phyloP scores from a whole-genome alignment of 805 yeast genomes.

The Pichia membranifaciens region DNA sequence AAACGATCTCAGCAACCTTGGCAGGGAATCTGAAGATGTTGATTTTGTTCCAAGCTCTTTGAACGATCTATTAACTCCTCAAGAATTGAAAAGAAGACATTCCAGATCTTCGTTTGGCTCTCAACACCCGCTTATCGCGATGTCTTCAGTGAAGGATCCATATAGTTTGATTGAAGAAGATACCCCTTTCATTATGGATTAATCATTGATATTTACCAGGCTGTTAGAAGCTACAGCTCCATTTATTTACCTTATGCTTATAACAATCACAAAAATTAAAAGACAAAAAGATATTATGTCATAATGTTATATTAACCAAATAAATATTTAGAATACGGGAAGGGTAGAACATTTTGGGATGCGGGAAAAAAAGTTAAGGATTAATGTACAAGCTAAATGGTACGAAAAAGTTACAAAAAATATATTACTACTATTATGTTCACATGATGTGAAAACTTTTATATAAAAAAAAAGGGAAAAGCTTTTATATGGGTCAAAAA shows the following conservation, averaged over 20 bases:
- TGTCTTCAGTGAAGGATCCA: not conserved
- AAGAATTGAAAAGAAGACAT: conserved; percentile 61
- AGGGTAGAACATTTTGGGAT: not conserved
- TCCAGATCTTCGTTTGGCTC: conserved; percentile 37
- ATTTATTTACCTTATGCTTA: too few species aligned
- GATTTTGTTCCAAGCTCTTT: conserved; percentile 79
- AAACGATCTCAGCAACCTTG: not conserved
- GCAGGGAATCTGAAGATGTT: conserved; percentile 39
- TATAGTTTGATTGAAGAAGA: conserved; percentile 25
- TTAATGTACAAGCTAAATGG: too few species aligned
- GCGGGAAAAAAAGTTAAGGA: conserved; percentile 15
- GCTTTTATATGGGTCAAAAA: too few species aligned
- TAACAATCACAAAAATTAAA: too few species aligned
- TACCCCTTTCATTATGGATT: conserved; percentile 33
- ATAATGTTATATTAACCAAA: too few species aligned
- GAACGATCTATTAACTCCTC: conserved; percentile 77
- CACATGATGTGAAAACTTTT: too few species aligned
- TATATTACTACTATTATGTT: too few species aligned
- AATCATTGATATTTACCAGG: not conserved
- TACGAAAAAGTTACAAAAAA: too few species aligned
- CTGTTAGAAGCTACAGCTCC: too few species aligned
- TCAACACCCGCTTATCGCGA: conserved; percentile 4
- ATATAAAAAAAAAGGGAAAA: too few species aligned
- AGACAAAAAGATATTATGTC: too few species aligned
- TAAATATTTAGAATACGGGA: too few species aligned